Percentiles rank a stretch among this genome's conserved stretches.
Evolutionary conservation across 805 yeast species (phyloP).

Genomic region (Torulaspora franciscae): DNA sequence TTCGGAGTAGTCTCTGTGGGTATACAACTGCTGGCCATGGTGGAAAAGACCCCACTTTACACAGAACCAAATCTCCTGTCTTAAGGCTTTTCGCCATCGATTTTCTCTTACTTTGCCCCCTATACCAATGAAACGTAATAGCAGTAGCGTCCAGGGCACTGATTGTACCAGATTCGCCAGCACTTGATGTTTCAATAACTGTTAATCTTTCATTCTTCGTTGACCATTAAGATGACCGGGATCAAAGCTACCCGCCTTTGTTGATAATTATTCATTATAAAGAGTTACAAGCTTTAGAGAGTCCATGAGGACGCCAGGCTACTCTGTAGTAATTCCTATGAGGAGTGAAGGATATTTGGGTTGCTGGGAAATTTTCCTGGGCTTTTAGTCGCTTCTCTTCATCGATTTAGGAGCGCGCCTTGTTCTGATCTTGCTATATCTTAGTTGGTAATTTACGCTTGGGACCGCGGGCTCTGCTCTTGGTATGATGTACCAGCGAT

Average conservation of each 20-base stretch:
- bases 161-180: neutral
- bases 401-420: neutral
- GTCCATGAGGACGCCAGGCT: neutral
- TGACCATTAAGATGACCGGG: neutral
- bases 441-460: conserved; percentile 37
- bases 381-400: neutral
- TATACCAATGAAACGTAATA: neutral
- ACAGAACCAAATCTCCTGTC: conserved; percentile 34
- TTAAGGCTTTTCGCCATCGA: conserved; percentile 18
- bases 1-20: conserved; percentile 31
- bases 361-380: neutral
- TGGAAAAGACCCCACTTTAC: conserved; percentile 35
- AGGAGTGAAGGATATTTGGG: neutral
- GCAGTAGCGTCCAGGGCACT: neutral
- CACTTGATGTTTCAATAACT: neutral
- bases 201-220: neutral
- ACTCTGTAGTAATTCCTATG: neutral
- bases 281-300: neutral
- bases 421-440: neutral
- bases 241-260: neutral
- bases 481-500: conserved; percentile 30
- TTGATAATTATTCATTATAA: neutral
- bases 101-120: neutral
- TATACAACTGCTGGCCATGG: conserved; percentile 38
- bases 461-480: conserved; percentile 38